Percentiles rank a stretch among this genome's conserved stretches.
Conservation (phyloP, 2,329 filamentous ascomycete species). For the Thielaviopsis cerberus region DNA sequence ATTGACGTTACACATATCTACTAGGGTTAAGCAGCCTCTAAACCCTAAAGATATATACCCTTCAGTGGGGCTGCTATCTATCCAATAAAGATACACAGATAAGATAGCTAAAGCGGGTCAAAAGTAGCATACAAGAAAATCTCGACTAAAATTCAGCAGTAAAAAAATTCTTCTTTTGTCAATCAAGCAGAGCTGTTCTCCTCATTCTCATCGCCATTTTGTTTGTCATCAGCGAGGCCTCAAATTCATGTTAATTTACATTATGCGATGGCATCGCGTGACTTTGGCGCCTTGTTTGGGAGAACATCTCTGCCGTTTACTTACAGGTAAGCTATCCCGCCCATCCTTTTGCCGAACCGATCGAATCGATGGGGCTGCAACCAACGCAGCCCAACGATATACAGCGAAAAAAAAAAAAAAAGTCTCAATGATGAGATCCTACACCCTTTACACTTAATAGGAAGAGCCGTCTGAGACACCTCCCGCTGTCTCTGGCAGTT, state of each 20-base stretch:
- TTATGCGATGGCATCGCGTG: not conserved
- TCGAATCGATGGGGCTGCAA: no score
- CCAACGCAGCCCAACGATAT: no score
- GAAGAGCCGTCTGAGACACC: slow-evolving; percentile 26
- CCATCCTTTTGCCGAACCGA: not conserved
- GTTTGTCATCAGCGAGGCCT: not conserved
- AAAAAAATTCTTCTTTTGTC: not conserved
- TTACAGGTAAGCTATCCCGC: not conserved
- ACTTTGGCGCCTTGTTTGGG: not conserved
- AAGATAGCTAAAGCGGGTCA: not conserved
- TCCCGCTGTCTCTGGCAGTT: slow-evolving; percentile 12
- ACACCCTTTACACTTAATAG: slow-evolving; percentile 17
- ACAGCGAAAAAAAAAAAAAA: not conserved
- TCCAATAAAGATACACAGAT: not conserved
- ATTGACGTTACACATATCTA: no score
- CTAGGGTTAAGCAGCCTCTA: no score
- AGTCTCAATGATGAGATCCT: slow-evolving; percentile 22
- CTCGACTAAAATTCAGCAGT: not conserved
- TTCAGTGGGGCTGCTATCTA: not conserved
- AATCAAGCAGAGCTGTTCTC: not conserved
- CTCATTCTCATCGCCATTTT: not conserved
- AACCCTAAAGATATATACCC: no score
- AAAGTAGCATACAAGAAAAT: not conserved
- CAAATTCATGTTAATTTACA: not conserved
- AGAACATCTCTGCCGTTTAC: not conserved